Conservation (phyloP, 2,329 filamentous ascomycete genomes). For the Hypoxylon sp. region DNA sequence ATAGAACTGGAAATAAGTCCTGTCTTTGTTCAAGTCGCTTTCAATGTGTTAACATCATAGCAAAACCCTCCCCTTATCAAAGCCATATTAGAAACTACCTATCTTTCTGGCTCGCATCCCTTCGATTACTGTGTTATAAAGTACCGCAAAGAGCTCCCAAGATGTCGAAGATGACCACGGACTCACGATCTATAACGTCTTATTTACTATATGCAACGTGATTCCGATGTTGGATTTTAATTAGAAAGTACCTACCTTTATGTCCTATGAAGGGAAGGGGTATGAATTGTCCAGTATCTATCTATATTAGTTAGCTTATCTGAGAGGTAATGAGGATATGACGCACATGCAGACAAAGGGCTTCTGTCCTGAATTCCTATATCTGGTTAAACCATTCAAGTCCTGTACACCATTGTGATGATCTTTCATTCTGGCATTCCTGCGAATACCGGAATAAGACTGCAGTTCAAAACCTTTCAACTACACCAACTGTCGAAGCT, state of each 20-base stretch:
- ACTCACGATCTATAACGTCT: too few species aligned
- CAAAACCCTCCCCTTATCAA: too few species aligned
- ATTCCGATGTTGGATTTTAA: too few species aligned
- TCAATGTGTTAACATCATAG: not conserved
- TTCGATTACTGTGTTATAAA: not conserved
- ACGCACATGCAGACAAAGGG: slow-evolving; percentile 1
- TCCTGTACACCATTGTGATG: not conserved
- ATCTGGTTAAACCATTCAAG: not conserved
- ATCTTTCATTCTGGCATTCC: not conserved
- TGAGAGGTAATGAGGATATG: not conserved
- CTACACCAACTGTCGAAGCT: not conserved
- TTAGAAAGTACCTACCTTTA: too few species aligned
- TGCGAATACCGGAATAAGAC: not conserved
- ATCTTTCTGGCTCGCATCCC: not conserved
- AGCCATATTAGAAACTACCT: not conserved
- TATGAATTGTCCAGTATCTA: not conserved
- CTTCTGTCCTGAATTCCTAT: not conserved
- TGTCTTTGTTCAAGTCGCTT: slow-evolving; percentile 1
- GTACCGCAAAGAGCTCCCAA: not conserved
- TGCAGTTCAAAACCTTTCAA: not conserved
- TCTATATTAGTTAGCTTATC: slow-evolving; percentile 3
- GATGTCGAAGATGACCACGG: not conserved
- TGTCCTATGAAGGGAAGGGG: not conserved
- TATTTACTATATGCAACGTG: too few species aligned
- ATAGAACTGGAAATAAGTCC: not conserved